These are phyloP conservation scores for Triticum timopheevii DNA, from an alignment of 176 grass and related monocot species.

Conservation along the genomic window DNA sequence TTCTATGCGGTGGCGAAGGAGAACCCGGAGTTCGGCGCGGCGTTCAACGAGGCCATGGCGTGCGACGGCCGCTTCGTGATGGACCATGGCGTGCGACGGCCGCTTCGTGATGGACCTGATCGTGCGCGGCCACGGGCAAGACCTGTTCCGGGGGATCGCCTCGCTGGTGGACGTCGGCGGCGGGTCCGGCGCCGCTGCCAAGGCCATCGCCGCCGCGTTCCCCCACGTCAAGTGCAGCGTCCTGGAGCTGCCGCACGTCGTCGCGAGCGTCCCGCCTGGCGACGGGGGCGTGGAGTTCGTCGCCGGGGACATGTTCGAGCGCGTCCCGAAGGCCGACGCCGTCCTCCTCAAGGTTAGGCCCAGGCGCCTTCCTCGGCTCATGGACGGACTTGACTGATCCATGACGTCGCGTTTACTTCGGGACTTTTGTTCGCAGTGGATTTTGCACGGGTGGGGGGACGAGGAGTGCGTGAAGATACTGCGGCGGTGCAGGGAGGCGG, in stretches of 20 bases:
- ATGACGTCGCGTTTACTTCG: not conserved
- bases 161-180: slow-evolving; percentile 63
- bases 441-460: slow-evolving; percentile 37
- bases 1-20: slow-evolving; percentile 36
- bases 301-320: slow-evolving; percentile 50
- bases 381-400: not conserved
- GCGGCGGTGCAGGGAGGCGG: slow-evolving; percentile 53
- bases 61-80: slow-evolving; percentile 57
- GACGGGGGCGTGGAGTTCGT: slow-evolving; percentile 50
- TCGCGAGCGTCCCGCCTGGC: not conserved
- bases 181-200: slow-evolving; percentile 26
- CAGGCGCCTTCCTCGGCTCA: not conserved
- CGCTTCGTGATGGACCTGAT: slow-evolving; percentile 57
- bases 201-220: slow-evolving; percentile 49
- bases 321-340: slow-evolving; percentile 28
- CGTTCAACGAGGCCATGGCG: slow-evolving; percentile 60
- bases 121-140: slow-evolving; percentile 11
- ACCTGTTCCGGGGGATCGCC: slow-evolving; percentile 43
- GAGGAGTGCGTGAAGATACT: slow-evolving; percentile 61
- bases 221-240: slow-evolving; percentile 46
- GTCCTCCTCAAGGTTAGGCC: slow-evolving; percentile 44
- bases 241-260: slow-evolving; percentile 54
- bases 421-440: slow-evolving; percentile 18
- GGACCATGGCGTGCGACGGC: slow-evolving; percentile 52
- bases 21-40: slow-evolving; percentile 36